Percentiles rank a stretch among this genome's conserved stretches.
Conservation (phyloP, 169 alveolate species). For the Cryptosporidium canis region DNA sequence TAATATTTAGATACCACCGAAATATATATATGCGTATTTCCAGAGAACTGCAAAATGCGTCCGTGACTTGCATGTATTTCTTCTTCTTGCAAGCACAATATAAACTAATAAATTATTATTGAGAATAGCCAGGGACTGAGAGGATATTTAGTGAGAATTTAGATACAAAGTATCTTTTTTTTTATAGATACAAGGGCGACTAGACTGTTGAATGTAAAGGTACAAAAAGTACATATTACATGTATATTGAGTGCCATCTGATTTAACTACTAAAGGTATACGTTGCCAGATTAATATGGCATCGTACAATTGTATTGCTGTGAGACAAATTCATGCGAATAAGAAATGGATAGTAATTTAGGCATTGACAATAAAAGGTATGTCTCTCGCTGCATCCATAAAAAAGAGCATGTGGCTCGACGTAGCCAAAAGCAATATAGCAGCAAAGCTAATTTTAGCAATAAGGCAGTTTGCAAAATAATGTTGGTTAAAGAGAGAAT, state of each 20-base stretch:
- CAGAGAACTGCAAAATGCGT: neutral
- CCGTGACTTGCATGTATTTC: neutral
- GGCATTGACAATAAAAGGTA: neutral
- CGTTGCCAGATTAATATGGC: neutral
- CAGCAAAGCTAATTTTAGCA: neutral
- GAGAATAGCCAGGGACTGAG: neutral
- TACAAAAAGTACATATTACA: neutral
- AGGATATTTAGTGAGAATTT: neutral
- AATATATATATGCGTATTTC: neutral
- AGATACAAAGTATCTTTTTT: neutral
- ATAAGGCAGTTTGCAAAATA: neutral
- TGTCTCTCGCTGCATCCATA: slow-evolving; percentile 57
- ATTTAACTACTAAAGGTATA: neutral
- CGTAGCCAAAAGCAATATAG: neutral
- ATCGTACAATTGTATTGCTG: neutral
- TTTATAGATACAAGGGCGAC: slow-evolving; percentile 41
- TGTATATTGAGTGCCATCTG: neutral
- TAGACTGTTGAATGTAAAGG: neutral
- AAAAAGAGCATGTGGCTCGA: slow-evolving; percentile 52
- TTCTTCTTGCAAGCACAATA: neutral
- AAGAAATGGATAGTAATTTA: slow-evolving; percentile 12
- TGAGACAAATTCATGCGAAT: slow-evolving; percentile 10
- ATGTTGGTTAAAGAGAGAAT: slow-evolving; percentile 54
- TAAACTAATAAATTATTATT: neutral
- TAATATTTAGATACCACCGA: neutral